These are phyloP conservation scores for Liriodendron chinense DNA, from an alignment of 164 flowering plant species.

Conservation along the genomic window DNA sequence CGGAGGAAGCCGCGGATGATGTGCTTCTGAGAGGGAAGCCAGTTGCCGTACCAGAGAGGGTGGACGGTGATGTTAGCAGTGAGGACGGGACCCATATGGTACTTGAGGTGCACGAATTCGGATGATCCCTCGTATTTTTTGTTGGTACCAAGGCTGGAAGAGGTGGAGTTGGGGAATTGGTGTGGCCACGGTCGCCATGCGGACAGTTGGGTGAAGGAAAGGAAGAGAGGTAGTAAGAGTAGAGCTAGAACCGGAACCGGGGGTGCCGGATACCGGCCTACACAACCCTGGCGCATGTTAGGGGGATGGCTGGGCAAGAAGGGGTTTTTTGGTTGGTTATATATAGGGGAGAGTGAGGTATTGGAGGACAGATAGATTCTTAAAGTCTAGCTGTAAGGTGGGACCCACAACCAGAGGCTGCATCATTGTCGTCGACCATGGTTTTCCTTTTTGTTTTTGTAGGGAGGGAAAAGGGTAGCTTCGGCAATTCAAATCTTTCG, in stretches of 20 bases:
- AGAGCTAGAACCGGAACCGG: not conserved
- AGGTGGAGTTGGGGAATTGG: slow-evolving; percentile 15
- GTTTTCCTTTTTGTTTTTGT: not conserved
- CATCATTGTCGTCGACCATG: not conserved
- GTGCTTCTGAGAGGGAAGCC: slow-evolving; percentile 51
- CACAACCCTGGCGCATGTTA: slow-evolving; percentile 10
- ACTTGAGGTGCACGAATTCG: slow-evolving; percentile 54
- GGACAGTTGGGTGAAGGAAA: slow-evolving; percentile 11
- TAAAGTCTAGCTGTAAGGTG: slow-evolving; percentile 23
- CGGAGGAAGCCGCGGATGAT: slow-evolving; percentile 67
- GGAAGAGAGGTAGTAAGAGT: slow-evolving; percentile 11
- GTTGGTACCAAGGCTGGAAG: slow-evolving; percentile 25
- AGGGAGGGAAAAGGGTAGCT: not conserved
- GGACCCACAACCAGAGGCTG: not conserved
- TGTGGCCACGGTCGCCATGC: slow-evolving; percentile 65
- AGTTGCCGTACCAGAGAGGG: slow-evolving; percentile 72
- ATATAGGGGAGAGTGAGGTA: slow-evolving; percentile 1
- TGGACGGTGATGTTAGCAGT: slow-evolving; percentile 67
- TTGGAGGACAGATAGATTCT: slow-evolving; percentile 32
- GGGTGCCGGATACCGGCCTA: not conserved
- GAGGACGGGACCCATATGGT: slow-evolving; percentile 89
- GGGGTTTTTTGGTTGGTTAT: not conserved
- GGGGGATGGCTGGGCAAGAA: not conserved
- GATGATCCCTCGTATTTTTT: slow-evolving; percentile 74
- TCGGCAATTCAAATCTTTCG: not conserved